phyloP scores from a whole-genome alignment of 2,329 filamentous ascomycete species.

The Xylaria digitata region DNA sequence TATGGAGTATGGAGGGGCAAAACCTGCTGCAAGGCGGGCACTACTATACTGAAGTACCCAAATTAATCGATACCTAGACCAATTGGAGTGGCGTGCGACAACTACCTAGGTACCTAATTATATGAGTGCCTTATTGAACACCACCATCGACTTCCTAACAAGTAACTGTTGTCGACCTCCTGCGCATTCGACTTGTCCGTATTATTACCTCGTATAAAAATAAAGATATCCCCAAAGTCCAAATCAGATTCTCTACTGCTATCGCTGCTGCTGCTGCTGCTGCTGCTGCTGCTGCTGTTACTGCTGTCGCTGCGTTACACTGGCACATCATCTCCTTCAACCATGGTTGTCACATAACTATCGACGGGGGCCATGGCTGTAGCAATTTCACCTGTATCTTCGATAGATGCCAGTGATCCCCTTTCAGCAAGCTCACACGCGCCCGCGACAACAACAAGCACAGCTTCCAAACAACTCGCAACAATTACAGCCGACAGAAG shows the following conservation, averaged over 20 bases:
- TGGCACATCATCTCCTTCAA: slow-evolving; percentile 15
- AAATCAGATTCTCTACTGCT: neutral
- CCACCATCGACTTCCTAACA: slow-evolving; percentile 11
- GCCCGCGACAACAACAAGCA: slow-evolving; percentile 43
- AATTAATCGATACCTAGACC: neutral
- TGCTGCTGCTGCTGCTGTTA: slow-evolving; percentile 9
- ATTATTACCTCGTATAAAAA: neutral
- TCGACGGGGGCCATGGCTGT: slow-evolving; percentile 44
- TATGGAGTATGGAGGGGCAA: too few species aligned
- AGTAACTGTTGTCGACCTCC: neutral
- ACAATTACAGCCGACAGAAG: slow-evolving; percentile 17
- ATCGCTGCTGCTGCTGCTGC: neutral
- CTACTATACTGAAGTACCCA: slow-evolving; percentile 10
- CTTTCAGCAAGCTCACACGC: slow-evolving; percentile 41
- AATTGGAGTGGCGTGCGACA: slow-evolving; percentile 19
- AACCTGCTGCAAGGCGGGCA: slow-evolving; percentile 25
- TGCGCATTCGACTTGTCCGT: neutral
- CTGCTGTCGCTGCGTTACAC: slow-evolving; percentile 4
- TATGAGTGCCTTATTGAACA: neutral
- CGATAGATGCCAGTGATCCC: slow-evolving; percentile 40
- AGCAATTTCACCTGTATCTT: slow-evolving; percentile 40
- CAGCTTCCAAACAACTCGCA: slow-evolving; percentile 44
- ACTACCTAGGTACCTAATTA: neutral
- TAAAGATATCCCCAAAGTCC: neutral
- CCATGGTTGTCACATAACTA: slow-evolving; percentile 35